These are phyloP conservation scores for Apiospora sp. DNA, from an alignment of 2,329 filamentous ascomycete genomes.

Conservation along the genomic window DNA sequence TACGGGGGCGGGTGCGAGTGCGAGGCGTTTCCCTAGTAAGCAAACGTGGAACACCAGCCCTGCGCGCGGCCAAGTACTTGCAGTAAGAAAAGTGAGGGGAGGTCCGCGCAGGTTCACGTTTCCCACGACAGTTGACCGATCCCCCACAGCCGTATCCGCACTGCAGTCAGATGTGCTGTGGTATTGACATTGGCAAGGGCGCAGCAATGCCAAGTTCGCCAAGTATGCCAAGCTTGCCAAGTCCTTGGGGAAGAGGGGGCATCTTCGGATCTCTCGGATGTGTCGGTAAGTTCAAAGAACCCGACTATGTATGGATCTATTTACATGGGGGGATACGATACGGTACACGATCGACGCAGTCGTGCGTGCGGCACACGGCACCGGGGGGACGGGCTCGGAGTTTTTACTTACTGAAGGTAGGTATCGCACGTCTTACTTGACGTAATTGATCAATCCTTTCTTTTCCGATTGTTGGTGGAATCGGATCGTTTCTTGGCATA, in stretches of 20 bases:
- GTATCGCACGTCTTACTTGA: neutral
- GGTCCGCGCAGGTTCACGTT: no score
- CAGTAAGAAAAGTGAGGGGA: neutral
- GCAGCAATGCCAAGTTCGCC: neutral
- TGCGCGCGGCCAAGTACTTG: neutral
- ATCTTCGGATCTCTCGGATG: conserved; percentile 4
- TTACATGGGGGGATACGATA: neutral
- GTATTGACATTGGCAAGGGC: neutral
- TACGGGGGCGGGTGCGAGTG: neutral
- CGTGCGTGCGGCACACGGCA: neutral
- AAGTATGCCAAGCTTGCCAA: neutral
- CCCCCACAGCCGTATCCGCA: neutral
- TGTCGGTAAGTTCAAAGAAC: neutral
- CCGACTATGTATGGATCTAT: no score
- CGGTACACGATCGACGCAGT: neutral
- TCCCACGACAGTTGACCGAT: no score
- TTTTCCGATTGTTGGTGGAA: neutral
- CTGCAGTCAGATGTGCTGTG: neutral
- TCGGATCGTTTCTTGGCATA: neutral
- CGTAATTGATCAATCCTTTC: neutral
- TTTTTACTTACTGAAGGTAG: neutral
- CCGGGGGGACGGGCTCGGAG: neutral
- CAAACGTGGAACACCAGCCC: neutral
- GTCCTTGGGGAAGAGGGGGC: neutral
- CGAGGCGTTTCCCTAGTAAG: neutral